Evolutionary conservation across 768 basidiomycete species (phyloP), one percentile per base, ranked within the genome.

Genomic region (Leucosporidium yakuticum): DNA sequence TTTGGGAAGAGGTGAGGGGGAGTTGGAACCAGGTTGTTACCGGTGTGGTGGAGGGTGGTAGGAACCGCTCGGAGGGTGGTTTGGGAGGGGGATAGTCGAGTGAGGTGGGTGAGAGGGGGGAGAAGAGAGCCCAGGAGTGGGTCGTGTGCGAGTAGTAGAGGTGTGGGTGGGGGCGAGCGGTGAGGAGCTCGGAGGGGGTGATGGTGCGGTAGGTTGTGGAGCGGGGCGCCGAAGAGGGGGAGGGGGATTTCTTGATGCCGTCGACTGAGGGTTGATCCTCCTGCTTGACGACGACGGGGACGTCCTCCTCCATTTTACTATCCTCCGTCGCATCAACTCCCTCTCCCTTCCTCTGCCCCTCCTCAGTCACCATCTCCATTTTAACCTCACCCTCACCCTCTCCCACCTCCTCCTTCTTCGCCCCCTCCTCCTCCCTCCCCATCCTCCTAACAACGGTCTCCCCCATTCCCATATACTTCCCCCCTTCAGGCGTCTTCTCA

Each of bases 121-220:
- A 1, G n/a, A 62, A 60, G 44, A 71, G 61, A 6, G 25, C 49
- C 70, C 70, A 71, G 51, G 64, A 60, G 51, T 63, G 59, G n/a
- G 70, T 71, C 12, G 2, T 0, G 29, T n/a, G 57, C 44, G 64
- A 68, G 70, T 65, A 71, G 64, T 55, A 68, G 57, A 67, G 60
- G 51, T 54, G 21, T 1, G 63, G 70, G 54, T 71, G 70, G 5
- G 70, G 70, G 17, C 70, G 67, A 11, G 32, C 23, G 9, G 44
- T 21, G 7, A 39, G 29, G 57, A 71, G 70, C n/a, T 71, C 70
- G 14, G 4, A 15, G 32, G 9, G 20, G 21, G 49, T 34, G 51
- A 62, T n/a, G 51, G 70, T 71, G n/a, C 20, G 55, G 54, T 60
- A 68, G 63, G 25, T 12, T n/a, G 56, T 47, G 20, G 55, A 55